phyloP scores from a whole-genome alignment of 495 filamentous ascomycete species.

The Podospora tetraspora region DNA sequence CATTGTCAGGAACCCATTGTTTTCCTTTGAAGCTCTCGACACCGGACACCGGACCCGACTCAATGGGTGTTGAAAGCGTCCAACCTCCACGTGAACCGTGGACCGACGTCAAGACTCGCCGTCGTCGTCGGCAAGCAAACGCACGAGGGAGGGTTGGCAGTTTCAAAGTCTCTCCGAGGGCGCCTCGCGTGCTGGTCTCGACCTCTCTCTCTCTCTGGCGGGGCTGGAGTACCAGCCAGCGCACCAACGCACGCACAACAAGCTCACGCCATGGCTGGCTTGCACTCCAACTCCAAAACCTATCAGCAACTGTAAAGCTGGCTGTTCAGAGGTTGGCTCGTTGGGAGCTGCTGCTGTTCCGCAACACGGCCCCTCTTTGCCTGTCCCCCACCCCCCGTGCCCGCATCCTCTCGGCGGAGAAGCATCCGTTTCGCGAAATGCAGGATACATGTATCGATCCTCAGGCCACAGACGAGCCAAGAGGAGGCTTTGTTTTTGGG shows the following conservation, averaged over 20 bases:
- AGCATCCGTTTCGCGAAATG: constrained; percentile 7
- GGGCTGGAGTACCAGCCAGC: background rate
- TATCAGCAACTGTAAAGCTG: background rate
- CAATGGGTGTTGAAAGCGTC: background rate
- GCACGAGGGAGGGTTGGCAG: background rate
- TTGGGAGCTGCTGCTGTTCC: background rate
- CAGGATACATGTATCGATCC: background rate
- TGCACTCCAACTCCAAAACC: background rate
- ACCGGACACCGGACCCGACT: background rate
- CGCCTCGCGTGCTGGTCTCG: too few species aligned
- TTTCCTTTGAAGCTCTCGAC: background rate
- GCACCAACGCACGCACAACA: background rate
- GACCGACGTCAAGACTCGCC: background rate
- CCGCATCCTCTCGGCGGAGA: constrained; percentile 7
- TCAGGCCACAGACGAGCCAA: background rate
- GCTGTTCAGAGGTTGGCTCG: background rate
- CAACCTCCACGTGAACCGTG: background rate
- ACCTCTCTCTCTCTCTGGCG: background rate
- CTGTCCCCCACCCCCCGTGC: background rate
- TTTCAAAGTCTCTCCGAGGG: background rate
- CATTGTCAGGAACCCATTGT: background rate
- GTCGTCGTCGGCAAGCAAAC: background rate
- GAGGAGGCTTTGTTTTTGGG: background rate
- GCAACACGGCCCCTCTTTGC: background rate
- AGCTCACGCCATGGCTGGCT: background rate